phyloP scores from a whole-genome alignment of 1,139 yeast species.

The Suhomyces wounanorum region DNA sequence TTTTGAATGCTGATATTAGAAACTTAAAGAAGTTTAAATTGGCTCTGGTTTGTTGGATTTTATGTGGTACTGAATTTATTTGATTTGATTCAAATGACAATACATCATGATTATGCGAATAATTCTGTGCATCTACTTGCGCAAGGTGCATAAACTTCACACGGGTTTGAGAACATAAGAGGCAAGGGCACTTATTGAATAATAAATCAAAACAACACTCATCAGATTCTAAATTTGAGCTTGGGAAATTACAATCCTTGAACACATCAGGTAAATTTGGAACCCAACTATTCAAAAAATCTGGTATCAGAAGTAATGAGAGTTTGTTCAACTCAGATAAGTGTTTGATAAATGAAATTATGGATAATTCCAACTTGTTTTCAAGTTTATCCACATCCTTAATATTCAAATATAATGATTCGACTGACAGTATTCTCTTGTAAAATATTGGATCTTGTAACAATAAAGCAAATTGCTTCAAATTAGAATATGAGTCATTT shows the following conservation, averaged over 20 bases:
- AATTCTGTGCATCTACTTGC: slow-evolving; percentile 19
- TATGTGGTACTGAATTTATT: background rate
- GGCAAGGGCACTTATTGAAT: slow-evolving; percentile 26
- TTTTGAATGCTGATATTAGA: slow-evolving; percentile 23
- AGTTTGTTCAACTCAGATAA: slow-evolving; percentile 16
- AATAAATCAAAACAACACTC: slow-evolving; percentile 20
- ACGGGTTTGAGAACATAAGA: slow-evolving; percentile 21
- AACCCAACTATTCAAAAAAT: slow-evolving; percentile 30
- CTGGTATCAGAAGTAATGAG: slow-evolving; percentile 24
- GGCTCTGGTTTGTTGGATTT: slow-evolving; percentile 14
- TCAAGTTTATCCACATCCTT: slow-evolving; percentile 24
- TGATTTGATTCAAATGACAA: slow-evolving; percentile 4
- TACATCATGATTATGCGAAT: slow-evolving; percentile 22
- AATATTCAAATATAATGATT: slow-evolving; percentile 24
- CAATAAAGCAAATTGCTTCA: slow-evolving; percentile 24
- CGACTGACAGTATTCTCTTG: slow-evolving; percentile 15
- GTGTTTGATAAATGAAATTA: slow-evolving; percentile 13
- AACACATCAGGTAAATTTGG: slow-evolving; percentile 17
- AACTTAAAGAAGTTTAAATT: slow-evolving; percentile 24
- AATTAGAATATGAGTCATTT: slow-evolving; percentile 20
- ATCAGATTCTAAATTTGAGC: background rate
- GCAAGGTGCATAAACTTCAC: slow-evolving; percentile 20
- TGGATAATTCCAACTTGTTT: slow-evolving; percentile 13
- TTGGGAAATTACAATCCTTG: slow-evolving; percentile 2
- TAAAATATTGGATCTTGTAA: slow-evolving; percentile 18